Base-by-base conservation (phyloP, 2,329 filamentous ascomycete genomes). In the Arthrobotrys conoides region DNA sequence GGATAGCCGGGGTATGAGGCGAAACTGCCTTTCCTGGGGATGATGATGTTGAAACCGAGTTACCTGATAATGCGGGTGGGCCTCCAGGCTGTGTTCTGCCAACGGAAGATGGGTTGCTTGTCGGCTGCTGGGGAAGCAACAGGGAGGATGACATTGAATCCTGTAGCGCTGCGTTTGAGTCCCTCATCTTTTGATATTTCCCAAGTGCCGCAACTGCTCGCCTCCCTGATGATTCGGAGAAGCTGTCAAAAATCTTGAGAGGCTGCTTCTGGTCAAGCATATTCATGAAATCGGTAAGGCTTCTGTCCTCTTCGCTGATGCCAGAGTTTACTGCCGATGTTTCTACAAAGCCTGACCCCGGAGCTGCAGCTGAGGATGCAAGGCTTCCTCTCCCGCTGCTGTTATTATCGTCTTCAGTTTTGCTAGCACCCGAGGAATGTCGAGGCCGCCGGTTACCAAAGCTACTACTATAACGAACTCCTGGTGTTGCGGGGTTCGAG, bases 71-170 rank as follows among this genome's bases (percentile, higher is more conserved):
- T 86, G 90, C 88, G 5, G 88, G 87, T 20, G 90, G 89, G 12
- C 90, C 88, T 55, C 88, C 89, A 5, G 89, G 88, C 67, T 93
- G 91, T 84, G 94, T 93, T 77, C 91, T 80, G 36, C 80, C 75
- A 49, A 77, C 80, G 71, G 80, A 81, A 9, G 81, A 80, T 44
- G 79, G 79, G 53, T 82, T 78, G 33, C 81, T 76, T 10, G 81
- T 81, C 14, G 81, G 80, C 49, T 71, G 80, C n/a, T 80, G 90
- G 1, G 89, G 90, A 0, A 94, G 93, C 75, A 96, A 90, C 82
- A 94, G 88, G 0, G 95, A 98, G 0, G 93, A 96, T 30, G 93
- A 93, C 88, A 99, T 93, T 0, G 94, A 97, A 68, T 99, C 96
- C 0, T 93, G 96, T 48, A 99, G 88, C 4, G 90, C 92, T 71